A percentile compares a stretch with the other conserved stretches of the same genome.
These are phyloP conservation scores for Saccharum spontaneum DNA, from an alignment of 176 grass and related monocot species.

Conservation along the genomic window DNA sequence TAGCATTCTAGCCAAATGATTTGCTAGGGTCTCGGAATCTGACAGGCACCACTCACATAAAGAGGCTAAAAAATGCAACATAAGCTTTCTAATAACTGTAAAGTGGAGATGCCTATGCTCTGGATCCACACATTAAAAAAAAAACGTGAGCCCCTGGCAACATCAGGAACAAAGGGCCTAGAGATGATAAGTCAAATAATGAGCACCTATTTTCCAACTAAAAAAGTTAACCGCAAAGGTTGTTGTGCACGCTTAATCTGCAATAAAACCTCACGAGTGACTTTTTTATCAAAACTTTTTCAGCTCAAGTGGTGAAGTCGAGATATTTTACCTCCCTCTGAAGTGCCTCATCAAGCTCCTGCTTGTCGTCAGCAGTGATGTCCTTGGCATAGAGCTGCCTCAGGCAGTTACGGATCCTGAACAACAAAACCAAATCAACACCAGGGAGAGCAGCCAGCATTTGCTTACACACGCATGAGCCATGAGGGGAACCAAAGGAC, in stretches of 20 bases:
- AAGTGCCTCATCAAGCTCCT: constrained; percentile 95
- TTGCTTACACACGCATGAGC: not conserved
- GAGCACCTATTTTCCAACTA: not conserved
- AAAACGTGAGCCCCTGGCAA: not conserved
- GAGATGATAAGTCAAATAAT: constrained; percentile 1
- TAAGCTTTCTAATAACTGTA: not conserved
- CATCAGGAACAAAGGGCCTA: not conserved
- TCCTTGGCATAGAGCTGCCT: constrained; percentile 83
- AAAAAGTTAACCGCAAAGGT: constrained; percentile 7
- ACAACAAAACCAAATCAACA: constrained; percentile 29
- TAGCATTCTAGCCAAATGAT: not conserved
- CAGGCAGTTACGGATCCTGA: constrained; percentile 87
- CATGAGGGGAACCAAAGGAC: not conserved
- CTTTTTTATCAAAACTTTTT: not conserved
- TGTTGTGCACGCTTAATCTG: constrained; percentile 4
- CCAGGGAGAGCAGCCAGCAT: not conserved
- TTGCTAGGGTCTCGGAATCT: constrained; percentile 11
- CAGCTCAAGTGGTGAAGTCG: not conserved
- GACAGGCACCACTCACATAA: not conserved
- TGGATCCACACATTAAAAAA: not conserved
- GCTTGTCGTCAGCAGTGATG: constrained; percentile 91
- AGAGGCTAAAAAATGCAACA: not conserved
- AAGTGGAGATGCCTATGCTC: not conserved
- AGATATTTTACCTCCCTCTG: constrained; percentile 82
- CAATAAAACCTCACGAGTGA: not conserved